Conservation (phyloP, 768 basidiomycete species). For the Macrocybe gigantea region DNA sequence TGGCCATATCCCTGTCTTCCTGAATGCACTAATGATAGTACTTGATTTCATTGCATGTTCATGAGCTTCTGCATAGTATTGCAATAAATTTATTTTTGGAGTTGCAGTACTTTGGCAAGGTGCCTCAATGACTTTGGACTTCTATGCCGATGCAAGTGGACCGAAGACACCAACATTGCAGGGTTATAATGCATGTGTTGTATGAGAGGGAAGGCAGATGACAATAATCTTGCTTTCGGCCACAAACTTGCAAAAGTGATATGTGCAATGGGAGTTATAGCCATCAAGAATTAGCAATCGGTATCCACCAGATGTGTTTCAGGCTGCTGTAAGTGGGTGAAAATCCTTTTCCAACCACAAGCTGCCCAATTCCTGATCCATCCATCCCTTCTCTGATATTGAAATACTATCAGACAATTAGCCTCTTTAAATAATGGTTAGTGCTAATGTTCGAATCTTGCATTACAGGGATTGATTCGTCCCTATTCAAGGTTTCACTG, state of each 20-base stretch:
- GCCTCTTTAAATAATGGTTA: too few species aligned
- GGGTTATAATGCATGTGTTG: constrained; percentile 28
- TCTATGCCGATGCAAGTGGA: constrained; percentile 25
- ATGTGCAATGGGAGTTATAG: constrained; percentile 30
- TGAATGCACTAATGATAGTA: too few species aligned
- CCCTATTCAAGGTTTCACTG: constrained; percentile 16
- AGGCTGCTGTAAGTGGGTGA: constrained; percentile 15
- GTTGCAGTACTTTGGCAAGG: background rate
- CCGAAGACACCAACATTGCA: constrained; percentile 32
- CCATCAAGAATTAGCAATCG: constrained; percentile 31
- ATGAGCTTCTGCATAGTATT: too few species aligned
- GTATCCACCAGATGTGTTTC: constrained; percentile 12
- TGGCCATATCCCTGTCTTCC: too few species aligned
- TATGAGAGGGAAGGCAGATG: constrained; percentile 31
- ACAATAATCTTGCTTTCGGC: constrained; percentile 21
- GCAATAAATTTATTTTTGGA: too few species aligned
- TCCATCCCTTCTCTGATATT: constrained; percentile 33
- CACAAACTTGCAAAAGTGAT: constrained; percentile 21
- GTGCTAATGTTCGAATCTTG: constrained; percentile 18
- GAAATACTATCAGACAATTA: constrained; percentile 19
- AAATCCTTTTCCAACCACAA: constrained; percentile 37
- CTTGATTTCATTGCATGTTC: too few species aligned
- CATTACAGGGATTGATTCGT: constrained; percentile 19
- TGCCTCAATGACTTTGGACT: constrained; percentile 16
- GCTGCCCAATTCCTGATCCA: constrained; percentile 26